Percentiles rank a stretch among this genome's conserved stretches.
These are phyloP conservation scores for Citrus reticulata DNA, from an alignment of 345 rosid genomes.

Conservation along the genomic window DNA sequence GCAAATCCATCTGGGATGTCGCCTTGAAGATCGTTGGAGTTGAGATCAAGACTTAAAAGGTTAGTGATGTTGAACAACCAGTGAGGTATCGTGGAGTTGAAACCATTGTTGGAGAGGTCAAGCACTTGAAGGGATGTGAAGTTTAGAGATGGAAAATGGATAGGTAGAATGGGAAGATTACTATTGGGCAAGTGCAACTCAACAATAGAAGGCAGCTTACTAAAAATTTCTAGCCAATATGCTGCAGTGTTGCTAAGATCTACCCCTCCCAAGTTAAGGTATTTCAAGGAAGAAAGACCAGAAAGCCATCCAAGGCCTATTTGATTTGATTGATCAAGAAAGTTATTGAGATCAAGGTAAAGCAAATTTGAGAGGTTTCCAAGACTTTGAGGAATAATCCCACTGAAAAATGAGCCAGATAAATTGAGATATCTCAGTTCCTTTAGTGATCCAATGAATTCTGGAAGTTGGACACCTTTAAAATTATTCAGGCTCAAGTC, in stretches of 20 bases:
- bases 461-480: conserved; percentile 14
- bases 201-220: conserved; percentile 22
- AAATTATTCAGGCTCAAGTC: conserved; percentile 27
- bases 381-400: conserved; percentile 5
- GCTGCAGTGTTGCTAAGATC: conserved; percentile 13
- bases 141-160: neutral
- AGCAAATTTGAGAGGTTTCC: conserved; percentile 18
- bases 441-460: conserved; percentile 13
- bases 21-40: conserved; percentile 11
- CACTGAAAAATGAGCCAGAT: conserved; percentile 11
- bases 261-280: conserved; percentile 17
- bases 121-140: conserved; percentile 21
- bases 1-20: conserved; percentile 4
- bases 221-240: conserved; percentile 19
- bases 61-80: conserved; percentile 22
- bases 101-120: conserved; percentile 27
- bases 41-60: neutral
- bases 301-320: conserved; percentile 15
- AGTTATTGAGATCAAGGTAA: conserved; percentile 16
- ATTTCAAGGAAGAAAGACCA: conserved; percentile 20
- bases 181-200: conserved; percentile 23
- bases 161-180: conserved; percentile 8
- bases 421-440: conserved; percentile 26
- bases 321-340: neutral
- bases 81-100: conserved; percentile 17